Conservation (phyloP, 2,329 filamentous ascomycete species). For the Ophiostoma fasciatum region DNA sequence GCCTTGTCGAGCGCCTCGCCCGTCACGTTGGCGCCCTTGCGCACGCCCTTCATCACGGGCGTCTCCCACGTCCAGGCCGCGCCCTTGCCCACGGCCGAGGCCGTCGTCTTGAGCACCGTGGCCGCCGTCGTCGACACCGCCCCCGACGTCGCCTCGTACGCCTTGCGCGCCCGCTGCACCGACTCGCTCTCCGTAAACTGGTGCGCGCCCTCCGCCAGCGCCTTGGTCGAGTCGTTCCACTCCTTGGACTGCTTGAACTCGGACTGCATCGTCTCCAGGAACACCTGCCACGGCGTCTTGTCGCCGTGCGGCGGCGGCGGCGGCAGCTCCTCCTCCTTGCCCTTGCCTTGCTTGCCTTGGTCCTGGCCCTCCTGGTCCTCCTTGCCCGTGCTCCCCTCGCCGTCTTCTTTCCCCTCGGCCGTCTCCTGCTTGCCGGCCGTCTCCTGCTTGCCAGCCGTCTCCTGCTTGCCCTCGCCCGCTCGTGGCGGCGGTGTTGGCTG, state of each 20-base stretch:
- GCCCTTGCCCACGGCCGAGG: slow-evolving; percentile 73
- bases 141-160: slow-evolving; percentile 75
- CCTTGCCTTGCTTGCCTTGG: slow-evolving; percentile 30
- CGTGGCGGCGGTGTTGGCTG: background rate
- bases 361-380: slow-evolving; percentile 42
- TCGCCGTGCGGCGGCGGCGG: slow-evolving; percentile 94
- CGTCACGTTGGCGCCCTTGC: slow-evolving; percentile 73
- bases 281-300: slow-evolving; percentile 98
- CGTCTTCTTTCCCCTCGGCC: slow-evolving; percentile 30
- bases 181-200: slow-evolving; percentile 89
- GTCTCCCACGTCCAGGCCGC: slow-evolving; percentile 98
- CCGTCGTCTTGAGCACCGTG: slow-evolving; percentile 72
- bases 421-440: slow-evolving; percentile 18
- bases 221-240: slow-evolving; percentile 98
- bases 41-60: slow-evolving; percentile 75
- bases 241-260: slow-evolving; percentile 97
- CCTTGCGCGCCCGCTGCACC: slow-evolving; percentile 70
- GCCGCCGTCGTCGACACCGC: slow-evolving; percentile 67
- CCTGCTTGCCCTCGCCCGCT: slow-evolving; percentile 11
- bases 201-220: slow-evolving; percentile 74
- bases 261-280: slow-evolving; percentile 84
- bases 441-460: slow-evolving; percentile 19
- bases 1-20: slow-evolving; percentile 82
- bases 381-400: too few relatives aligned
- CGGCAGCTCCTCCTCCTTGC: slow-evolving; percentile 52